Base-by-base conservation (phyloP, 192 early-diverging fungal species). In the Coemansia sp. region DNA sequence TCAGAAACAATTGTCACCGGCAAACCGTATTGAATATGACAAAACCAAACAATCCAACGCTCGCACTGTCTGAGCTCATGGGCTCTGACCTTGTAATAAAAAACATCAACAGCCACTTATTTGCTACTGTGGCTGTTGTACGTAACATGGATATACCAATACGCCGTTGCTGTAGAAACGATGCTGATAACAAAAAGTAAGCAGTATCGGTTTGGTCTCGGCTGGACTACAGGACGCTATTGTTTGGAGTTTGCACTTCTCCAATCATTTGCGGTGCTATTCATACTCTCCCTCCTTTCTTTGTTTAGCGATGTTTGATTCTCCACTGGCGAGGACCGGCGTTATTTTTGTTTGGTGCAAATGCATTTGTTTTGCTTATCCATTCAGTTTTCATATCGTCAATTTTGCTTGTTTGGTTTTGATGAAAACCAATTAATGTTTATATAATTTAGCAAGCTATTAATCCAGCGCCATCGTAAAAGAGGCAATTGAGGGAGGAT, bases 321-420 rank as follows among this genome's bases (percentile, higher is more conserved):
- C 25, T 8, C 20, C 23, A 25, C 9, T 48, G 23, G 25, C 22
- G 23, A 8, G 45, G 45, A 13, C 45, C 45, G 22, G 23, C 45
- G 22, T 48, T 48, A 48, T 48, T 22, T 48, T 48, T 48, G 45
- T 48, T 48, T 48, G 45, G 45, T 25, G 45, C 45, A 25, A 48
- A 3, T 48, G 23, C 1, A 6, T 6, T 25, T 48, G 45, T 25
- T 11, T 48, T 48, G 45, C 25, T 48, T 15, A 22, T 48, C 45
- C 9, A 3, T 19, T 44, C 41, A 44, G n/a, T 19, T n/a, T 44
- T 44, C 11, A 19, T 11, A 19, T 5, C n/a, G 11, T 17, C 2
- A 7, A 8, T 10, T 48, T 22, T 6, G 22, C 22, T 48, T 47
- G 4, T 47, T 48, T 48, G 22, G 45, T n/a, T n/a, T n/a, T n/a